Conservation (phyloP, 2,329 filamentous ascomycete genomes). For the Ascocoryne sarcoides region DNA sequence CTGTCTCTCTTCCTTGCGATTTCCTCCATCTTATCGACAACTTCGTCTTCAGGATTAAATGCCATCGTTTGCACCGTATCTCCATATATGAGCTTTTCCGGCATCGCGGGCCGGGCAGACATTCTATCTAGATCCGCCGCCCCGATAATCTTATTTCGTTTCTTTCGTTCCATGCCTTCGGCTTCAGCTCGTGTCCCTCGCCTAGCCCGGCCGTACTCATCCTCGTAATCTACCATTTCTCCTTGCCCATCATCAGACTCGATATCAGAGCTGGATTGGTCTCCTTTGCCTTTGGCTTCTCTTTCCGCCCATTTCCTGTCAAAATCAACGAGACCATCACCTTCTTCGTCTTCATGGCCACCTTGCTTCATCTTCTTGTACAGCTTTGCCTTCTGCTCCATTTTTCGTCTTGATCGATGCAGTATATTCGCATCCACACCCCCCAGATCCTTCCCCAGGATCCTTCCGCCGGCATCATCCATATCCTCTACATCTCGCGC, state of each 20-base stretch:
- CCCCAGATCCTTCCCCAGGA: conserved; percentile 45
- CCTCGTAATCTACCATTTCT: conserved; percentile 75
- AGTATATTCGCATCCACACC: conserved; percentile 46
- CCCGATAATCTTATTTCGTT: conserved; percentile 41
- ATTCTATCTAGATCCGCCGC: conserved; percentile 58
- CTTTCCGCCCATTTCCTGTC: conserved; percentile 86
- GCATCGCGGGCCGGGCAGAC: conserved; percentile 57
- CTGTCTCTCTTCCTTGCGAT: conserved; percentile 72
- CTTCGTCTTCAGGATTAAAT: conserved; percentile 64
- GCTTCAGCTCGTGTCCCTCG: conserved; percentile 63
- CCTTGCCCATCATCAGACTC: conserved; percentile 45
- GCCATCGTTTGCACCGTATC: conserved; percentile 77
- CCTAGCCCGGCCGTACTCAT: conserved; percentile 84
- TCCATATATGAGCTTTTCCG: conserved; percentile 69
- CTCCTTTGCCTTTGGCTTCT: conserved; percentile 22
- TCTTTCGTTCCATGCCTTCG: conserved; percentile 51
- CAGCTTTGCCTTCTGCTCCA: conserved; percentile 82
- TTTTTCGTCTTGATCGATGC: conserved; percentile 62
- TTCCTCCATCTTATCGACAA: conserved; percentile 62
- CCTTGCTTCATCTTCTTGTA: conserved; percentile 89
- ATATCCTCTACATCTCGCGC: conserved; percentile 45
- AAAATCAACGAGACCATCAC: conserved; percentile 76
- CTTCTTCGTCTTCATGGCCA: conserved; percentile 53
- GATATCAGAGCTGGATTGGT: conserved; percentile 42
- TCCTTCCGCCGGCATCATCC: conserved; percentile 47